Evolutionary conservation across 1,284 basidiomycete species (phyloP).

Genomic region (Somion occarium): DNA sequence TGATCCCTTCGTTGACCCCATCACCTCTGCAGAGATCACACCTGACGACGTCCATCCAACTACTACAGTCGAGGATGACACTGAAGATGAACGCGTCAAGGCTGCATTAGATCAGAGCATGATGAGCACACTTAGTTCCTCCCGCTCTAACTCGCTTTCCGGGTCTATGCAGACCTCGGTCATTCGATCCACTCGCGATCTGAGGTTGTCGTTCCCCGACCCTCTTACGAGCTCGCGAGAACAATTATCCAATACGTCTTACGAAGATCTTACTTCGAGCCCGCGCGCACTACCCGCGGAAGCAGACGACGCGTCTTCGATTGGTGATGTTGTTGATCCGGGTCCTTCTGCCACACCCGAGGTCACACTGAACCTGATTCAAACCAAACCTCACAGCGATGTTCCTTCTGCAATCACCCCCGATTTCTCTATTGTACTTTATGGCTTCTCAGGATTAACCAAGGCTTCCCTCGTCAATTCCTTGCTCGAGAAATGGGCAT

Average conservation of each 20-base stretch:
- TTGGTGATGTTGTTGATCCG: conserved; percentile 31
- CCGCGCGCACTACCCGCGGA: conserved; percentile 20
- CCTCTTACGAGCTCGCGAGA: conserved; percentile 64
- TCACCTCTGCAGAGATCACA: conserved; percentile 16
- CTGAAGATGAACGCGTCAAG: conserved; percentile 59
- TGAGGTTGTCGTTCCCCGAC: conserved; percentile 73
- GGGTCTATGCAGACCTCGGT: conserved; percentile 40
- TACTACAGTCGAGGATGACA: conserved; percentile 28
- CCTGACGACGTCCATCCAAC: conserved; percentile 23
- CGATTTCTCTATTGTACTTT: conserved; percentile 56
- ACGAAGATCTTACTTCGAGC: conserved; percentile 39
- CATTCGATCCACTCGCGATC: conserved; percentile 54
- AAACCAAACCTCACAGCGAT: conserved; percentile 8
- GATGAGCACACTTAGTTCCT: conserved; percentile 68
- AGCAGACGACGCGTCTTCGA: conserved; percentile 13
- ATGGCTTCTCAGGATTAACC: conserved; percentile 49
- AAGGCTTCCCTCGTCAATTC: conserved; percentile 56
- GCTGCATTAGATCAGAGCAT: conserved; percentile 75
- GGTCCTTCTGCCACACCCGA: conserved; percentile 33
- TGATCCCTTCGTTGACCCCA: conserved; percentile 4
- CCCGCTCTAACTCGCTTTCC: conserved; percentile 54
- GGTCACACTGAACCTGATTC: conserved; percentile 30
- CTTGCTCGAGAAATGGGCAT: conserved; percentile 42
- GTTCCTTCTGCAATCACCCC: conserved; percentile 20
- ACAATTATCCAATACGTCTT: conserved; percentile 46